A percentile compares a stretch with the other conserved stretches of the same genome.
Evolutionary conservation across 129 eudicot genomes (phyloP).

Genomic region (Cynara cardunculus): DNA sequence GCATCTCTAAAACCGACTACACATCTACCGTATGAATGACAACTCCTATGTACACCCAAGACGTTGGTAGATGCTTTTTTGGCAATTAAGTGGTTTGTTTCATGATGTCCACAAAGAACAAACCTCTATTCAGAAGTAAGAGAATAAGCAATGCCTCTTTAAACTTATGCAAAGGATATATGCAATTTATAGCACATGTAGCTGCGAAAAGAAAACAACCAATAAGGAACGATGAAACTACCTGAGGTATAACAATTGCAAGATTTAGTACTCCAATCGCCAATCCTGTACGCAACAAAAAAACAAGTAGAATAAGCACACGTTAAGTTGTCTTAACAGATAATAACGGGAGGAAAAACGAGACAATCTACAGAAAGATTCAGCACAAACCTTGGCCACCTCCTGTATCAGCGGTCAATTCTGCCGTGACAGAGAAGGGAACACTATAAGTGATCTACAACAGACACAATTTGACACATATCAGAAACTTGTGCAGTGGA

Average conservation of each 20-base stretch:
- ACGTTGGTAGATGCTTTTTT: too few relatives aligned
- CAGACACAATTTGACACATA: slow-evolving; percentile 10
- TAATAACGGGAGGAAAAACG: background rate
- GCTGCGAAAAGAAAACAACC: background rate
- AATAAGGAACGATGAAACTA: background rate
- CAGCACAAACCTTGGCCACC: slow-evolving; percentile 79
- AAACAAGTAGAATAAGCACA: background rate
- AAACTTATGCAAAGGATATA: background rate
- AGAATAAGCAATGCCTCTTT: background rate
- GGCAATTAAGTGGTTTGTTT: background rate
- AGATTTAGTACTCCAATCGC: slow-evolving; percentile 27
- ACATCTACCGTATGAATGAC: background rate
- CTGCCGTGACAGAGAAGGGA: slow-evolving; percentile 92
- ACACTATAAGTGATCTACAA: slow-evolving; percentile 90
- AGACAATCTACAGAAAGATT: background rate
- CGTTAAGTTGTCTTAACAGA: background rate
- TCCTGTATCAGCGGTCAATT: slow-evolving; percentile 88
- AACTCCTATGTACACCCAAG: too few relatives aligned
- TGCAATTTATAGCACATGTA: background rate
- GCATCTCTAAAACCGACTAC: background rate
- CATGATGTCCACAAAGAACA: background rate
- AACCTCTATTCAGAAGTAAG: background rate
- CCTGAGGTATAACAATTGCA: slow-evolving; percentile 31
- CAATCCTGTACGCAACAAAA: slow-evolving; percentile 15
- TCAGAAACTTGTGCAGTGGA: background rate